phyloP scores from a whole-genome alignment of 768 basidiomycete genomes.

The Mycena capillaripes region DNA sequence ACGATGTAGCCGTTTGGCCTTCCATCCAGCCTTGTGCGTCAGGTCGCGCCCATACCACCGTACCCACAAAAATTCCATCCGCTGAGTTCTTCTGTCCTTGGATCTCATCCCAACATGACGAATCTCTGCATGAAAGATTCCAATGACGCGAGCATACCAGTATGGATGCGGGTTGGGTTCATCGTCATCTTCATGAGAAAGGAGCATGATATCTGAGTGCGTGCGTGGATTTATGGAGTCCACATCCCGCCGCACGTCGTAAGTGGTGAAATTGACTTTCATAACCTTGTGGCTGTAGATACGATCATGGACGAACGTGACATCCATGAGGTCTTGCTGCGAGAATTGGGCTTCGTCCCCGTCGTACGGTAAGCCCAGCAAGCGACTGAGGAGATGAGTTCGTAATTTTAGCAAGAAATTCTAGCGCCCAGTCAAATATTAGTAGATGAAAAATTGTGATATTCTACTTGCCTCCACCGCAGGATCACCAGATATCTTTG shows the following conservation, averaged over 20 bases:
- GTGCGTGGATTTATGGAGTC: neutral
- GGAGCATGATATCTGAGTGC: neutral
- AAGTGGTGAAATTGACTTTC: neutral
- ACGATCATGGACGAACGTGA: neutral
- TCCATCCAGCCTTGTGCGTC: neutral
- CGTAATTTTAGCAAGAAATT: neutral
- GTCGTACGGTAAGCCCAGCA: neutral
- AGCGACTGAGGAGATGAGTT: neutral
- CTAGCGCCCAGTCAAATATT: neutral
- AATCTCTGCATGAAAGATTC: slow-evolving; percentile 49
- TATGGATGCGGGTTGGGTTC: slow-evolving; percentile 41
- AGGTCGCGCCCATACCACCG: neutral
- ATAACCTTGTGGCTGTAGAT: neutral
- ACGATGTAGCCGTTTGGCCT: neutral
- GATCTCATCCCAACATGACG: slow-evolving; percentile 12
- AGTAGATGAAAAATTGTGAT: neutral
- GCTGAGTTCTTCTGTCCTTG: neutral
- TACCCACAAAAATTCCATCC: slow-evolving; percentile 7
- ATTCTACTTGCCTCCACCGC: neutral
- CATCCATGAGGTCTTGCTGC: neutral
- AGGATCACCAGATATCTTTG: neutral
- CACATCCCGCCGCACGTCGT: neutral
- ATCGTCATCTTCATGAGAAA: neutral
- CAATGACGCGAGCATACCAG: slow-evolving; percentile 49
- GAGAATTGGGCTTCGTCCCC: neutral